Evolutionary conservation across 768 basidiomycete species (phyloP).

Genomic region (Leccinum incarnatum): DNA sequence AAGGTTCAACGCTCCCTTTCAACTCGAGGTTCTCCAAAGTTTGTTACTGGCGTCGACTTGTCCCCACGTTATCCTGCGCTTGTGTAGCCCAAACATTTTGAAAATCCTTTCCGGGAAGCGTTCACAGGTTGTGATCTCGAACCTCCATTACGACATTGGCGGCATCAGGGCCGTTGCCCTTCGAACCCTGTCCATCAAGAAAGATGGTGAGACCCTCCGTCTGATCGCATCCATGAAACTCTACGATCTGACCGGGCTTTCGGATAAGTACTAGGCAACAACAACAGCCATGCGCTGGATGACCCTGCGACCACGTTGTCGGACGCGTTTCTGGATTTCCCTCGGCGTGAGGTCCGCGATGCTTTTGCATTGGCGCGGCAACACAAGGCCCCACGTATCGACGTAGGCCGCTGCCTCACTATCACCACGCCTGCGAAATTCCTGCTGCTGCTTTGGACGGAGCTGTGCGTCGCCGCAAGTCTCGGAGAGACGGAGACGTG

Average conservation of each 20-base stretch:
- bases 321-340: slow-evolving; percentile 49
- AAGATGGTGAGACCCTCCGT: slow-evolving; percentile 34
- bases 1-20: slow-evolving; percentile 48
- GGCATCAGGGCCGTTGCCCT: slow-evolving; percentile 40
- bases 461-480: slow-evolving; percentile 51
- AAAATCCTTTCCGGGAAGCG: slow-evolving; percentile 41
- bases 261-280: slow-evolving; percentile 16
- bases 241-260: not conserved
- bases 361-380: slow-evolving; percentile 57
- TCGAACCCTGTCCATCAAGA: slow-evolving; percentile 37
- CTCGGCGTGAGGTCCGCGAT: slow-evolving; percentile 53
- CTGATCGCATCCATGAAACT: not conserved
- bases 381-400: slow-evolving; percentile 62
- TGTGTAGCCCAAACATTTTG: slow-evolving; percentile 60
- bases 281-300: slow-evolving; percentile 11
- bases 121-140: slow-evolving; percentile 30
- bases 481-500: slow-evolving; percentile 61
- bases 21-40: slow-evolving; percentile 64
- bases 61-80: slow-evolving; percentile 61
- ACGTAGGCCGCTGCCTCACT: slow-evolving; percentile 65
- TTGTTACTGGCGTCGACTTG: slow-evolving; percentile 63
- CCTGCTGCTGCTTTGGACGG: slow-evolving; percentile 65
- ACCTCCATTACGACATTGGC: slow-evolving; percentile 35
- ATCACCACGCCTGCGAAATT: slow-evolving; percentile 58
- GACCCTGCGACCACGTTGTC: slow-evolving; percentile 24